Evolutionary conservation across 129 eudicot genomes (phyloP), one percentile per base, ranked within the genome.

Genomic region (Pulicaria dysenterica): DNA sequence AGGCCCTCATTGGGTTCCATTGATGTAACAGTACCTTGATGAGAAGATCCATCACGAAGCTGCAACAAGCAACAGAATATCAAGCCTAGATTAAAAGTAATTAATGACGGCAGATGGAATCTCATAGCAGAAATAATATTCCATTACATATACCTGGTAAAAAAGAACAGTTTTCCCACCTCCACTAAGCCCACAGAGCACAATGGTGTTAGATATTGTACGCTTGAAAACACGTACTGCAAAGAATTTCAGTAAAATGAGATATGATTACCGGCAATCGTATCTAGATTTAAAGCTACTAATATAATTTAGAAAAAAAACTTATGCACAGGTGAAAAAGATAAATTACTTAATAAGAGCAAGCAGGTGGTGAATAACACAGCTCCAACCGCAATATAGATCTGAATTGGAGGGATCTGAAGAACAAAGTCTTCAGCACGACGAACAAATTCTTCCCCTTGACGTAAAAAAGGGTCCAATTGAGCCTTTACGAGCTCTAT

Each of bases 11-110:
- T 90, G 65, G 98, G 96, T 67, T 94, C 96, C 98, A 94, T 90
- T 13, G 98, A 94, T 44, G 96, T 94, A 53, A 90, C 96, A 59
- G 98, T 89, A 51, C 96, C 98, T 76, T 83, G 95, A 84, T 94
- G 98, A 62, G 96, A 77, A 68, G 98, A 90, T 59, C 98, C 96
- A 84, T 93, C 98, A 67, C 89, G 92, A 80, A 93, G 96, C 96
- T 90, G 83, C 65, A 36, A 80, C 12, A 79, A 9, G 55, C 58
- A 62, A 47, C 40, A 40, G 31, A 66, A 41, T 57, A 55, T 58
- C 65, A 77, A 62, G 60, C 48, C 46, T 73, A 11, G 1, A 38
- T 68, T 47, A 14, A 41, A 36, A 57, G 6, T 14, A 9, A 68
- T 38, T 58, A 51, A 60, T 56, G 56, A 48, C 41, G 41, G 40